Evolutionary conservation across 768 basidiomycete species (phyloP).

Genomic region (Trametes villosa): DNA sequence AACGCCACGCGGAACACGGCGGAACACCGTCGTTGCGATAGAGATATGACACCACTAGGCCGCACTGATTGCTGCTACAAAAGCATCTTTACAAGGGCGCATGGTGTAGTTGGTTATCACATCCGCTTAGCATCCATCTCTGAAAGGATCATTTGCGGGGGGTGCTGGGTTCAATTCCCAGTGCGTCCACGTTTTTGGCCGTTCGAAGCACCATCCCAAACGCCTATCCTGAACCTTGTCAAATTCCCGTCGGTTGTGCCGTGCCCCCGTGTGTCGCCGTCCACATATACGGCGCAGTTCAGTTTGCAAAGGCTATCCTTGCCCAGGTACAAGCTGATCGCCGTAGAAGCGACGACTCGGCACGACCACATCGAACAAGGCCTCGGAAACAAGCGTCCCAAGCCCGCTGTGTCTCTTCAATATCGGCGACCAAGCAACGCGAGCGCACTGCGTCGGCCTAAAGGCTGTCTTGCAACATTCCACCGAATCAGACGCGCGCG

Average conservation of each 20-base stretch:
- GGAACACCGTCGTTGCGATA: no score
- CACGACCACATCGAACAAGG: neutral
- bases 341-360: neutral
- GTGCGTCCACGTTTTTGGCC: conserved; percentile 20
- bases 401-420: neutral
- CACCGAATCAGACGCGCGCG: conserved; percentile 1
- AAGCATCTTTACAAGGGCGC: conserved; percentile 28
- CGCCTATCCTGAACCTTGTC: no score
- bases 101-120: conserved; percentile 43
- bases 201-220: no score
- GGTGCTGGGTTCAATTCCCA: conserved; percentile 28
- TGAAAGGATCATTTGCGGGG: conserved; percentile 18
- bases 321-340: no score
- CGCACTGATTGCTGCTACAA: no score
- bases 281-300: no score
- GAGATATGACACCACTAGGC: no score
- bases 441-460: neutral
- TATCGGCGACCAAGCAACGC: neutral
- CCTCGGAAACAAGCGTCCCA: neutral
- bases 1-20: no score
- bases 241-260: no score
- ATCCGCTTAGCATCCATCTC: conserved; percentile 35
- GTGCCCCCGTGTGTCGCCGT: no score
- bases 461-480: neutral
- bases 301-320: no score